phyloP scores from a whole-genome alignment of 2,329 filamentous ascomycete species.

The Chaetomiaceae sp. region DNA sequence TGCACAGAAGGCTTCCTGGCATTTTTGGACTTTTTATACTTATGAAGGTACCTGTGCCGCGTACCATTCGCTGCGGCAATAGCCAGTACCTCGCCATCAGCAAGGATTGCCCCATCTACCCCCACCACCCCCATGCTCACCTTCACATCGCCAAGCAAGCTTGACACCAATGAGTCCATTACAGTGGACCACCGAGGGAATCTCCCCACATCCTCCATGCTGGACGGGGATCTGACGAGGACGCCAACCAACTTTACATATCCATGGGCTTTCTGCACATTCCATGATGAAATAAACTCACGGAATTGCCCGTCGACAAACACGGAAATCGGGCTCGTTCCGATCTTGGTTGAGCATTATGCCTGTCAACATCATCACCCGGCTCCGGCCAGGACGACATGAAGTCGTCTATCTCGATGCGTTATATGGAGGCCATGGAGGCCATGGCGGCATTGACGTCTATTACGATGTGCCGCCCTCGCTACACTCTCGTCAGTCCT shows the following conservation, averaged over 20 bases:
- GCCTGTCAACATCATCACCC: conserved; percentile 17
- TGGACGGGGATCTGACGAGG: conserved; percentile 1
- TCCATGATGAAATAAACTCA: conserved; percentile 9
- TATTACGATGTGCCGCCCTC: neutral
- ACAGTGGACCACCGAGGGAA: neutral
- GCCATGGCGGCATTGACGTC: conserved; percentile 5
- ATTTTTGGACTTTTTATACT: conserved; percentile 24
- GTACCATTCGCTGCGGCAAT: neutral
- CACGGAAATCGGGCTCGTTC: neutral
- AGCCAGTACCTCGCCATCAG: conserved; percentile 11
- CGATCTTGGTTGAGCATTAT: conserved; percentile 10
- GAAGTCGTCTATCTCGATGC: conserved; percentile 5
- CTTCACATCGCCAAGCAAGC: neutral
- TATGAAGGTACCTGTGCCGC: conserved; percentile 13
- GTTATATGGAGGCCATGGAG: conserved; percentile 14
- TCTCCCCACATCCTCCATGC: conserved; percentile 1
- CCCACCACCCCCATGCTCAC: neutral
- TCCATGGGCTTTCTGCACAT: conserved; percentile 4
- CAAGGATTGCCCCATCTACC: neutral
- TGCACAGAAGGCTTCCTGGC: conserved; percentile 12
- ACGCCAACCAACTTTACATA: conserved; percentile 5
- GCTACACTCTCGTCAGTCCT: conserved; percentile 7
- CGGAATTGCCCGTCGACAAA: conserved; percentile 17
- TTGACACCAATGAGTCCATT: neutral
- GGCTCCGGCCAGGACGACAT: conserved; percentile 7